These are phyloP conservation scores for Dothistroma septosporum DNA, from an alignment of 2,329 filamentous ascomycete species.

Conservation along the genomic window DNA sequence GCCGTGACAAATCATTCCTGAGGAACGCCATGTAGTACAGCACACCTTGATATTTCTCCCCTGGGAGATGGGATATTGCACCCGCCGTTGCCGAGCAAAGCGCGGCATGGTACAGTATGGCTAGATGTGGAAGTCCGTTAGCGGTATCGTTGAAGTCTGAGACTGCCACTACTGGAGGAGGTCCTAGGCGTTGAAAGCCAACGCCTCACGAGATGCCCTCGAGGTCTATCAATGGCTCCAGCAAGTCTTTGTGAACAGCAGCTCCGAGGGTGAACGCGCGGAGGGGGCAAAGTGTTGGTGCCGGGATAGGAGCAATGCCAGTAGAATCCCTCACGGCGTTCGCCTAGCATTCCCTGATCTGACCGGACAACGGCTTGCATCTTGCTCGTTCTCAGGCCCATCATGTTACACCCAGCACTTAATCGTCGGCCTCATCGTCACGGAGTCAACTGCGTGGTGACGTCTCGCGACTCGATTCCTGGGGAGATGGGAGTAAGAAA, in stretches of 20 bases:
- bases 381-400: neutral
- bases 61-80: neutral
- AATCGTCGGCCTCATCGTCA: conserved; percentile 5
- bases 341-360: neutral
- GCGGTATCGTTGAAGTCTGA: neutral
- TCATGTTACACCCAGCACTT: neutral
- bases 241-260: no score
- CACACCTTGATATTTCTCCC: neutral
- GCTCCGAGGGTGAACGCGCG: no score
- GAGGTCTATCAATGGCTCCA: no score
- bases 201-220: neutral
- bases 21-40: no score
- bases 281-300: no score
- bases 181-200: neutral
- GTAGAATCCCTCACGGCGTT: neutral
- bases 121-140: neutral
- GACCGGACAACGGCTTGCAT: conserved; percentile 1
- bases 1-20: no score
- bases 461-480: neutral
- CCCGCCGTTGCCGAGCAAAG: neutral
- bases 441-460: neutral
- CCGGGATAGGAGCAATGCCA: neutral
- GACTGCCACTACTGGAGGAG: neutral
- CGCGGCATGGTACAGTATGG: neutral
- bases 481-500: neutral